Evolutionary conservation across 23 red algal species (phyloP).

Genomic region (Rhodosorus marinus): DNA sequence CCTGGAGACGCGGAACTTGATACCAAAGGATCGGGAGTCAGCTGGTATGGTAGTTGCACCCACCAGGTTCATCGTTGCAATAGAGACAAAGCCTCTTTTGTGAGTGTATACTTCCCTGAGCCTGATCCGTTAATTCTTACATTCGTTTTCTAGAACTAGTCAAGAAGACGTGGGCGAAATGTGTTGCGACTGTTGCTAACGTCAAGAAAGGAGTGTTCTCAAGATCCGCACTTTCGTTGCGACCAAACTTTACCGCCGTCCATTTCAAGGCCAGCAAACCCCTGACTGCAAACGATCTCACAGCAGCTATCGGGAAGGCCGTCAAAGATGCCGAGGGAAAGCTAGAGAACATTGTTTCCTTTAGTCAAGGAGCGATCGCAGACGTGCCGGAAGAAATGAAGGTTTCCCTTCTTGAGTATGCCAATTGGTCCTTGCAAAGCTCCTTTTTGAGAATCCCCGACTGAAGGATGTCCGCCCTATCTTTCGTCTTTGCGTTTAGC

Average conservation of each 20-base stretch:
- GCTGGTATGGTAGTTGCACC: too few species aligned
- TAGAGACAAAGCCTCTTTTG: too few species aligned
- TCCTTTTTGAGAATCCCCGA: neutral
- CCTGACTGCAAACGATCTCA: neutral
- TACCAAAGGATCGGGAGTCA: too few species aligned
- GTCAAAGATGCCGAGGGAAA: neutral
- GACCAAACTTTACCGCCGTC: neutral
- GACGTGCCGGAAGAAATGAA: neutral
- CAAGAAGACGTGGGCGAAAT: neutral
- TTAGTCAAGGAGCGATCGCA: neutral
- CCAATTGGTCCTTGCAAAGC: neutral
- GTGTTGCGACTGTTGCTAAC: neutral
- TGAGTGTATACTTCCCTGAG: too few species aligned
- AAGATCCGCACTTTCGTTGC: neutral
- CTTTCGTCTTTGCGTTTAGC: neutral
- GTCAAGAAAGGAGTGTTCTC: neutral
- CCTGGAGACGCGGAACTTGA: too few species aligned
- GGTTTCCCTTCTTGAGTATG: neutral
- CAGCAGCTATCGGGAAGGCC: neutral
- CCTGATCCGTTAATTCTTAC: too few species aligned
- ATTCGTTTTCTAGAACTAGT: too few species aligned
- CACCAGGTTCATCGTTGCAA: too few species aligned
- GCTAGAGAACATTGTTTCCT: neutral
- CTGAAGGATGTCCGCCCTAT: neutral
- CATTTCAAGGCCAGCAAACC: neutral